Evolutionary conservation across 257 asterid genomes (phyloP), one percentile per base, ranked within the genome.

Genomic region (Plectranthus barbatus): DNA sequence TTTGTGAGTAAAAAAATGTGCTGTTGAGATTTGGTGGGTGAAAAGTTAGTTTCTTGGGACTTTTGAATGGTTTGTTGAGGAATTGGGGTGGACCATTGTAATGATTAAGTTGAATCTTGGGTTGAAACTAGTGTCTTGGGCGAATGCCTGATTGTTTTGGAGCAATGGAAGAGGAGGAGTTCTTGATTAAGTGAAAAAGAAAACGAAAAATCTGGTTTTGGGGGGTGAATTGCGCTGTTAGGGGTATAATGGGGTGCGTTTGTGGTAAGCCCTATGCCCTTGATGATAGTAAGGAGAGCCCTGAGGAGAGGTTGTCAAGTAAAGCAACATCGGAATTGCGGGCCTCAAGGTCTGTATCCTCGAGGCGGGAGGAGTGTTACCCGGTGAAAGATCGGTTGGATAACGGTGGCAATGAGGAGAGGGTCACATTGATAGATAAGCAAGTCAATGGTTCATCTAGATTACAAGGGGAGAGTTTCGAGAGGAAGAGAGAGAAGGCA

Each of bases 251-350:
- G 97, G 97, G 97, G 21, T 74, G 87, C 82, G 65, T 59, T 67
- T 87, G 89, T 71, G 80, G 96, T 72, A 90, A 87, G 73, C 87
- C 92, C 61, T 76, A 84, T 76, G 88, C 95, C 65, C 74, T 87
- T 79, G 95, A 83, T 64, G 92, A 83, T 69, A 76, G 85, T 64
- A 79, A 77, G 73, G 93, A 85, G 75, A 83, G 88, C 74, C 90
- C 88, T 5, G 74, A 79, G 80, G 95, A 87, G 75, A 80, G 92
- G 75, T 26, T 72, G 46, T 64, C 91, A 20, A 79, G 74, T 74
- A 87, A 87, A 71, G 61, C 73, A 41, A 56, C 76, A 21, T 59
- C 88, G 0, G 86, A 71, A 67, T 76, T 72, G 62, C 64, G 88
- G 83, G 81, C 56, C 19, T 72, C 80, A 7, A 74, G 81, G 81